Evolutionary conservation across 805 yeast species (phyloP).

Genomic region (Metschnikowia noctiluminum): DNA sequence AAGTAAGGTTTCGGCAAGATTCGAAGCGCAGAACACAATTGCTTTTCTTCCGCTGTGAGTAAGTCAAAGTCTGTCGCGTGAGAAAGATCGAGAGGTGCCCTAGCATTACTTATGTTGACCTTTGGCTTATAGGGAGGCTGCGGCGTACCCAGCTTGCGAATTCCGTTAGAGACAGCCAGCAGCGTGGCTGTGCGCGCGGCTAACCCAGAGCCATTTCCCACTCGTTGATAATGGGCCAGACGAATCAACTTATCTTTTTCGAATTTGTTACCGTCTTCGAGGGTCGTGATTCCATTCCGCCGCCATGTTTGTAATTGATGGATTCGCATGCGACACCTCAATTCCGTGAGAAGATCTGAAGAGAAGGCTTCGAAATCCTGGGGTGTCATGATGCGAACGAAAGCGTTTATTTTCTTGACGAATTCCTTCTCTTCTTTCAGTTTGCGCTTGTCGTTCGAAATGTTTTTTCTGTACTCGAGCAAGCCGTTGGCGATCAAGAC

Average conservation of each 20-base stretch:
- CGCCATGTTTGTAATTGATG: constrained; percentile 94
- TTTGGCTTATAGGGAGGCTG: constrained; percentile 43
- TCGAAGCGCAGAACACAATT: constrained; percentile 76
- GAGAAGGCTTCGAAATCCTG: constrained; percentile 76
- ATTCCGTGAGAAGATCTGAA: constrained; percentile 71
- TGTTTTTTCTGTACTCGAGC: constrained; percentile 80
- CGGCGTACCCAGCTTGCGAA: constrained; percentile 27
- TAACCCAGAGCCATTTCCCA: constrained; percentile 37
- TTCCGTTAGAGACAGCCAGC: constrained; percentile 15
- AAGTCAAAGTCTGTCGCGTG: constrained; percentile 81
- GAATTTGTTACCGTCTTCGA: constrained; percentile 79
- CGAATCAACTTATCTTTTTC: constrained; percentile 84
- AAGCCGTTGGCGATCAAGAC: constrained; percentile 70
- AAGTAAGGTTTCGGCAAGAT: constrained; percentile 91
- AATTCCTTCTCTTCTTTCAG: constrained; percentile 88
- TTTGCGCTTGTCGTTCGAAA: constrained; percentile 78
- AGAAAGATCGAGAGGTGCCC: constrained; percentile 61
- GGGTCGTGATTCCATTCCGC: constrained; percentile 76
- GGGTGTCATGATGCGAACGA: constrained; percentile 74
- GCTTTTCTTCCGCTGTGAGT: constrained; percentile 83
- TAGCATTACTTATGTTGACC: constrained; percentile 36
- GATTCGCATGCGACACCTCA: constrained; percentile 74
- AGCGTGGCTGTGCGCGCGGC: constrained; percentile 15
- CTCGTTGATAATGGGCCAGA: constrained; percentile 57
- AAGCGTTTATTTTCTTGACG: constrained; percentile 71